Conservation (phyloP, 2,329 filamentous ascomycete species). For the Aspergillus phoenicis region DNA sequence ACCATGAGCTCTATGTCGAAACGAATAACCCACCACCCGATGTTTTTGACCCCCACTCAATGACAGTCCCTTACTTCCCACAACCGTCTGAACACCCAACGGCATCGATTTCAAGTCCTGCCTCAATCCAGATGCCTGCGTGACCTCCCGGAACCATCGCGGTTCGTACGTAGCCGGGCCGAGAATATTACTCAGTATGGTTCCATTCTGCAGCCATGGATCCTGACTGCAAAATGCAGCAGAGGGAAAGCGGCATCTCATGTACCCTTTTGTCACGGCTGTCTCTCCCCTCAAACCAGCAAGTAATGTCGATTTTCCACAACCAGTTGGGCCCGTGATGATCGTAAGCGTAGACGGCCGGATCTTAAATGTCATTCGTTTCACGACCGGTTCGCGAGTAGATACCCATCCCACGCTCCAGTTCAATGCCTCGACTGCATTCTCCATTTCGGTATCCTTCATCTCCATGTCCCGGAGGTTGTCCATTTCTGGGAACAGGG, state of each 20-base stretch:
- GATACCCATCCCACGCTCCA: constrained; percentile 4
- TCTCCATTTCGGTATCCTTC: not conserved
- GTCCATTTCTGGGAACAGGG: not conserved
- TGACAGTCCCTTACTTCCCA: constrained; percentile 27
- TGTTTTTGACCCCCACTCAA: constrained; percentile 35
- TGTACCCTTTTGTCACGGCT: constrained; percentile 1
- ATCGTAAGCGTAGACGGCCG: constrained; percentile 20
- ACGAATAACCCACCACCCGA: constrained; percentile 17
- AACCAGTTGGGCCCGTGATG: constrained; percentile 31
- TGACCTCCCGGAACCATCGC: constrained; percentile 30
- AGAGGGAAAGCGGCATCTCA: not conserved
- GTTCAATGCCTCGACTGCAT: not conserved
- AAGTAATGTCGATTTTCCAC: constrained; percentile 24
- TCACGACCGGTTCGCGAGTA: constrained; percentile 24
- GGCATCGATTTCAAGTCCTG: constrained; percentile 27
- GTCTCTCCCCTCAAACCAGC: constrained; percentile 23
- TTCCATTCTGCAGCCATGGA: constrained; percentile 22
- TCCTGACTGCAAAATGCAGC: constrained; percentile 19
- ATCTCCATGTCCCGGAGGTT: not conserved
- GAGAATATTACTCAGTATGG: constrained; percentile 25
- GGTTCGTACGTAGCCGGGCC: constrained; percentile 22
- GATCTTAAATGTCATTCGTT: constrained; percentile 25
- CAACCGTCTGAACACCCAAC: constrained; percentile 23
- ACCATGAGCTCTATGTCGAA: not conserved
- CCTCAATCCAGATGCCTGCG: constrained; percentile 27